A percentile compares a stretch with the other conserved stretches of the same genome.
These are phyloP conservation scores for Dothistroma septosporum DNA, from an alignment of 2,329 filamentous ascomycete genomes.

Conservation along the genomic window DNA sequence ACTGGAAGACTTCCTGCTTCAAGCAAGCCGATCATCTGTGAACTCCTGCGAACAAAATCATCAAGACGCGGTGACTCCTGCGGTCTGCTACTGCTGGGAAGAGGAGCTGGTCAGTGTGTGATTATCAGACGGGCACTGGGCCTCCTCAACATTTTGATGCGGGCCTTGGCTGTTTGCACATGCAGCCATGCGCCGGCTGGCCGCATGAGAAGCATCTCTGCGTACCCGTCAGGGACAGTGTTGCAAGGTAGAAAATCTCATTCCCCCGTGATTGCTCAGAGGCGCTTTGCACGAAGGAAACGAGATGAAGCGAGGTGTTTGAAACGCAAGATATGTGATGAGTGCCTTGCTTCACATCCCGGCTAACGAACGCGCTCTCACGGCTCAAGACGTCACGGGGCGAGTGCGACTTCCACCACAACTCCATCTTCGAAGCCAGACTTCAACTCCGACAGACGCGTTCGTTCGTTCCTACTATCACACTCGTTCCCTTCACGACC, in stretches of 20 bases:
- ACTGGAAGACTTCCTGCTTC: neutral
- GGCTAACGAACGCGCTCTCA: neutral
- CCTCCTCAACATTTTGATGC: neutral
- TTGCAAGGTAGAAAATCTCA: neutral
- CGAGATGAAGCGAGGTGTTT: neutral
- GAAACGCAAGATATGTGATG: neutral
- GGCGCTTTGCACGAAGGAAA: neutral
- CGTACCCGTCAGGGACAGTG: neutral
- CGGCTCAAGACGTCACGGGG: neutral
- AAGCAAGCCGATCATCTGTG: neutral
- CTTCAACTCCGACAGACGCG: neutral
- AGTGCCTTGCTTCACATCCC: neutral
- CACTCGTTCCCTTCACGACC: constrained; percentile 1
- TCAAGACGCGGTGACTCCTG: neutral
- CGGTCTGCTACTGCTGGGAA: neutral
- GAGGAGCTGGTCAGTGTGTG: neutral
- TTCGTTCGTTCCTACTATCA: neutral
- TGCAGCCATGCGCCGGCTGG: neutral
- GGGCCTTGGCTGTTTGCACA: neutral
- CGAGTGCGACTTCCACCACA: neutral
- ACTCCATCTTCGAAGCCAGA: neutral
- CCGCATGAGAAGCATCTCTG: neutral
- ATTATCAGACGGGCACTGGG: too few species aligned
- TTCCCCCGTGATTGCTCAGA: neutral
- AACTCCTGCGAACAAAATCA: constrained; percentile 8